Percentiles rank a stretch among this genome's conserved stretches.
Evolutionary conservation across 768 basidiomycete species (phyloP).

Genomic region (Neoboletus brunneissimus): DNA sequence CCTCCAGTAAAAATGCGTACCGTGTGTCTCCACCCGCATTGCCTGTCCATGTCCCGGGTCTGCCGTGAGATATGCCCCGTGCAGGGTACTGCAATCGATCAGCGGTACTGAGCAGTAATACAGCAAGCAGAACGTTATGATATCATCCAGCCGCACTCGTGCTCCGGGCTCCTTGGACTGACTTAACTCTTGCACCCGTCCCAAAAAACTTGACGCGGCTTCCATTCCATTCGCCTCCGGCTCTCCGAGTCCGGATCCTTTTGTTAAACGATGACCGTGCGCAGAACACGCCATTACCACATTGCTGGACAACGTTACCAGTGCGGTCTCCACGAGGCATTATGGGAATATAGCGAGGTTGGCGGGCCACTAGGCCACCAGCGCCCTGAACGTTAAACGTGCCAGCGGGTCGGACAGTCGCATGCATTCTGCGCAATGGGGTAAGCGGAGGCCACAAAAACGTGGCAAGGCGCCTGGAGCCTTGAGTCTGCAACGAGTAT

Average conservation of each 20-base stretch:
- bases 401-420: background rate
- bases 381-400: constrained; percentile 10
- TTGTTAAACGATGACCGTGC: constrained; percentile 18
- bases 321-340: constrained; percentile 14
- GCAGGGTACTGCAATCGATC: constrained; percentile 11
- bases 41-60: constrained; percentile 8
- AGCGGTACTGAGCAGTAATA: background rate
- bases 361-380: background rate
- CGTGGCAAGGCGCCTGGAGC: constrained; percentile 1
- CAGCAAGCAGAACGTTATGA: constrained; percentile 6
- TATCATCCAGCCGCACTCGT: background rate
- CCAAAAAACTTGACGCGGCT: background rate
- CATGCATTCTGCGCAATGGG: constrained; percentile 2
- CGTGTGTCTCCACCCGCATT: constrained; percentile 17
- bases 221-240: constrained; percentile 8
- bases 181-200: background rate
- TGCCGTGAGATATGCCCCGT: background rate
- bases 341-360: constrained; percentile 17
- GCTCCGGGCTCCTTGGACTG: background rate
- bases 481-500: background rate
- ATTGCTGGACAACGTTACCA: constrained; percentile 1
- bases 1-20: constrained; percentile 14
- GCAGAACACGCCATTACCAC: constrained; percentile 19
- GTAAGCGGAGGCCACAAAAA: constrained; percentile 7
- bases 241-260: constrained; percentile 5